Evolutionary conservation across 257 asterid genomes (phyloP), one percentile per base, ranked within the genome.

Genomic region (Solanum tarijense): DNA sequence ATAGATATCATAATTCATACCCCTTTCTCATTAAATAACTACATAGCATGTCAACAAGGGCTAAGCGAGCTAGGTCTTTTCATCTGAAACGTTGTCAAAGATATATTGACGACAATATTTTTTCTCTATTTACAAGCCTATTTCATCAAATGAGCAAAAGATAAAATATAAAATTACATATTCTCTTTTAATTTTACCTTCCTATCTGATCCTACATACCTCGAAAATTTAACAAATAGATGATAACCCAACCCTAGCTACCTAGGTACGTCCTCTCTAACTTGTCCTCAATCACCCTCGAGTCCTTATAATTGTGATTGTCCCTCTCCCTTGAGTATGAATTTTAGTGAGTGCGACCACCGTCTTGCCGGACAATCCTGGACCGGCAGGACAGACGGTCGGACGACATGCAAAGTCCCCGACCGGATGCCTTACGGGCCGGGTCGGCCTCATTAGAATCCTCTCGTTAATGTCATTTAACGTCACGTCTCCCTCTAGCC

Each of bases 371-470:
- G 98, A 96, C 88, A 97, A 92, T 6, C 99, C 99, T 5, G 94
- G 96, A 18, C 98, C 99, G 5, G 94, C 91, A 3, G 98, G 78
- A 12, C 89, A 95, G 5, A 94, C 91, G 2, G 90, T 21, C 2
- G 98, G 96, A 85, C 97, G 93, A 92, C 94, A 90, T 1, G 99
- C 99, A 3, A 93, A 97, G 34, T 96, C 99, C n/a, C 98, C 99
- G 0, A 97, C 99, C 0, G 98, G 99, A 89, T 97, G 99, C 75
- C 95, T 95, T 48, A 97, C 98, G 14, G 98, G 92, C 84, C 98
- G 88, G 0, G 93, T 95, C 1, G 99, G 99, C 18, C 98, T 96
- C 99, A 96, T 95, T 72, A 97, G 90, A 78, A 96, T 94, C 71
- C 98, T 93, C 91, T 94, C 90, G 43, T 97, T 97, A 48, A 97